phyloP scores from a whole-genome alignment of 306 rosid genomes.

The Geum urbanum region DNA sequence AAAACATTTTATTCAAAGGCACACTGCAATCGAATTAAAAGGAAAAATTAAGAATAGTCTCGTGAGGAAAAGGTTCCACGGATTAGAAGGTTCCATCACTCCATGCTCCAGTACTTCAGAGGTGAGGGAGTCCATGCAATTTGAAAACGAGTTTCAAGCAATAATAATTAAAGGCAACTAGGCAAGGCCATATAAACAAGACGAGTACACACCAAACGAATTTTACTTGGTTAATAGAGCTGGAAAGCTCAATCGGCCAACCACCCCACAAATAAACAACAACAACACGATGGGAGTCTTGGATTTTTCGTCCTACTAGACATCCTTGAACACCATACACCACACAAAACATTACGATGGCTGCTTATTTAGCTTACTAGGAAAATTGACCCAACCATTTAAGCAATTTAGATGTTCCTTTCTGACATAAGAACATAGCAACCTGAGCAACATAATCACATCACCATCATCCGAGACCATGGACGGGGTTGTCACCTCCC shows the following conservation, averaged over 20 bases:
- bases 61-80: not conserved
- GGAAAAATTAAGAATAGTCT: not conserved
- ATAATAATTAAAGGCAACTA: not conserved
- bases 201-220: constrained; percentile 8
- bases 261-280: constrained; percentile 8
- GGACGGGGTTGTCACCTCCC: constrained; percentile 37
- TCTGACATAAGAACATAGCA: constrained; percentile 17
- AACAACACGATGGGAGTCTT: constrained; percentile 1
- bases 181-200: not conserved
- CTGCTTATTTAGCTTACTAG: constrained; percentile 44
- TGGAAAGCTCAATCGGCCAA: constrained; percentile 19
- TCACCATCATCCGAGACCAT: constrained; percentile 18
- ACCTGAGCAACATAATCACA: constrained; percentile 6
- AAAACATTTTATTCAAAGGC: no score
- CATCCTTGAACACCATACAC: not conserved
- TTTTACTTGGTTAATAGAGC: constrained; percentile 21
- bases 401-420: constrained; percentile 34
- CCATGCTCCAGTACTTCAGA: not conserved
- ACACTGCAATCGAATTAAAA: no score
- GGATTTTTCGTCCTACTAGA: constrained; percentile 13
- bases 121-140: not conserved
- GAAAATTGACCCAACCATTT: constrained; percentile 35
- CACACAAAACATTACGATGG: constrained; percentile 31
- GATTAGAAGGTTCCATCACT: not conserved
- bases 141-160: not conserved